Evolutionary conservation across 1,284 basidiomycete species (phyloP), one percentile per base, ranked within the genome.

Genomic region (Cutaneotrichosporon sp.): DNA sequence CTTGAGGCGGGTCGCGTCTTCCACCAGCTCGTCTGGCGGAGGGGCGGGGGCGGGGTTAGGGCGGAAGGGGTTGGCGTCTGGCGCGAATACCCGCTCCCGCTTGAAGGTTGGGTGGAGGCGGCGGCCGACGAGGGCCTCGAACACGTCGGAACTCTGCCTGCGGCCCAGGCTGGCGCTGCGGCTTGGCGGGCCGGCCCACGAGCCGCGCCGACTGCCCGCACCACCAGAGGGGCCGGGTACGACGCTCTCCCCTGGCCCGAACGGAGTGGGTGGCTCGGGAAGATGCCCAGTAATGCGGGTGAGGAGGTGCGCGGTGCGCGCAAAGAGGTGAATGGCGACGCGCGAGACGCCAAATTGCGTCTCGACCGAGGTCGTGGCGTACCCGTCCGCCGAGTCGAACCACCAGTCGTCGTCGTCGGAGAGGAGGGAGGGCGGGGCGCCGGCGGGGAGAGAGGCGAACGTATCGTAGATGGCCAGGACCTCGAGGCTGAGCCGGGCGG

Each of bases 381-480:
- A 73, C 62, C 72, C 42, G 56, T 62, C 66, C 72, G 71, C 56
- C 58, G 60, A 50, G 61, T 58, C 49, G 27, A 69, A 82, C 82
- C 82, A 83, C 81, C 82, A 84, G 50, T 67, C 75, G 49, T 77
- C 73, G 52, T 74, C 71, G 60, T 73, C 76, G 52, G 75, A 75
- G 58, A 83, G 74, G 38, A 83, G 68, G 13, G 75, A 71, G 13
- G 81, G 81, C 62, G 79, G 80, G 59, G 80, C 72, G 27, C 81
- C 80, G 25, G 72, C 79, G 10, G 80, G 80, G 45, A 84, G 68
- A 66, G 80, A 83, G 20, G 80, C 80, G 66, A 83, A 81, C 8
- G 78, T 78, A 62, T 84, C 82, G 67, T 82, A 83, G 38, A 83
- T 80, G 1, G 82, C 78, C 52, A 84, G 69, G 56, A 83, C 82